Base-by-base conservation (phyloP, 202 grass and related monocot species). In the Setaria viridis region DNA sequence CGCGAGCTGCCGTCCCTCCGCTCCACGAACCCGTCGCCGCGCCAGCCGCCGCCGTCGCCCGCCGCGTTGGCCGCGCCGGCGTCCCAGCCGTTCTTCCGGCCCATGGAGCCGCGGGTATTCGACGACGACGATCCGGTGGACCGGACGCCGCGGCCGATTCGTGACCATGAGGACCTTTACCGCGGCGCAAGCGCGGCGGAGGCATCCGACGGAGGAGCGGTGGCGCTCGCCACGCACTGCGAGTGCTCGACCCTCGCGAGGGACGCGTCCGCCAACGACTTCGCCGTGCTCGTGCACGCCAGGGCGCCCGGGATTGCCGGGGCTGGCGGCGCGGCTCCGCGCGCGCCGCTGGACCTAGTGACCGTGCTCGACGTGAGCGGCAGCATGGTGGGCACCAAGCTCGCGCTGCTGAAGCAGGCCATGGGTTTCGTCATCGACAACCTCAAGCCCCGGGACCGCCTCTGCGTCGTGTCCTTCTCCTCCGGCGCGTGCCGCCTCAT, bases 361-460 rank as follows among this genome's bases (percentile, higher is more conserved):
- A 91, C 89, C 5, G 89, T 94, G 76, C 86, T 94, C 46, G 87
- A 94, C 82, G 86, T 91, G 13, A 93, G 91, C 72, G 88, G 51
- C 0, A 93, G 91, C 82, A 93, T 91, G 91, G 69, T 69, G 58
- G 91, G 86, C 9, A 78, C 62, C 70, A 86, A 91, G 83, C 80
- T 90, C 11, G 79, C 21, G 57, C 88, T 91, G 71, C 85, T 90
- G 15, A 91, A 88, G 88, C 91, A 85, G 80, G 91, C 86, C 19
- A 87, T 94, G 88, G 81, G 71, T 19, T 94, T 94, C 80, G 86
- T 94, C 53, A 81, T 91, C 71, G 84, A 94, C 68, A 94, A 29
- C 83, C 91, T 87, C 4, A 41, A 54, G 7, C 81, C 79, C 4
- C 39, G 41, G 9, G 84, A 89, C 49, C 84, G 85, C 13, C 84